Conservation (phyloP, 139 green algal species). For the Diplosphaera chodatii region DNA sequence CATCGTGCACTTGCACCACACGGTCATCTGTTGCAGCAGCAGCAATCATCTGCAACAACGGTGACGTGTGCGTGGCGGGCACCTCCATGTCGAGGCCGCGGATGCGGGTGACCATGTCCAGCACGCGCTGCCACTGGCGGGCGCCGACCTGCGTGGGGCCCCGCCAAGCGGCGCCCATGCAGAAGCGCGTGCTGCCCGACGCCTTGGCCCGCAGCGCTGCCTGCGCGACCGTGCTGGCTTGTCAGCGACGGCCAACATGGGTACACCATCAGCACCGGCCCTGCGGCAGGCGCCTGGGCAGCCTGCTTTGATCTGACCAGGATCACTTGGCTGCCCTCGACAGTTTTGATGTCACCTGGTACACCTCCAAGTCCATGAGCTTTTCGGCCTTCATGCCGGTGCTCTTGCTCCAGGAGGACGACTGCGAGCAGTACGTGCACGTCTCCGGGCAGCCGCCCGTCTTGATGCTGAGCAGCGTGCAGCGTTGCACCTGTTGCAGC, state of each 20-base stretch:
- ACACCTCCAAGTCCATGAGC: slow-evolving; percentile 91
- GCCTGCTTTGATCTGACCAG: no score
- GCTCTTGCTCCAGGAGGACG: slow-evolving; percentile 70
- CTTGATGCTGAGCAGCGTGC: slow-evolving; percentile 97
- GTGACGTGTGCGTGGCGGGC: neutral
- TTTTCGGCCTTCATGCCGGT: slow-evolving; percentile 87
- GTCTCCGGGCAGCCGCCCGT: slow-evolving; percentile 96
- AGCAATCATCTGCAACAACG: no score
- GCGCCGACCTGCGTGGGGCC: slow-evolving; percentile 82
- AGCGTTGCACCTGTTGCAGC: slow-evolving; percentile 95
- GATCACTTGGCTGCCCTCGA: no score
- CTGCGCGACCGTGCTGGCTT: slow-evolving; percentile 22
- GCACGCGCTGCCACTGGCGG: slow-evolving; percentile 82
- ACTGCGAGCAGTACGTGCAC: slow-evolving; percentile 94
- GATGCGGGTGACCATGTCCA: slow-evolving; percentile 86
- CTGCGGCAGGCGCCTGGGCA: no score
- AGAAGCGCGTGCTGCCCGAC: slow-evolving; percentile 94
- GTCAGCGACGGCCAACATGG: no score
- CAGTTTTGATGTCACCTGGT: no score
- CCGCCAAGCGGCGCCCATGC: slow-evolving; percentile 97
- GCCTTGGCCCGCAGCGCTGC: slow-evolving; percentile 79
- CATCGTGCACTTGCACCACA: no score
- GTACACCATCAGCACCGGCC: no score
- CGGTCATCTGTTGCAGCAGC: no score
- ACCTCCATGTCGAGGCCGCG: slow-evolving; percentile 56